A percentile compares a stretch with the other conserved stretches of the same genome.
These are phyloP conservation scores for Teratosphaeria zuluensis DNA, from an alignment of 2,329 filamentous ascomycete genomes.

Conservation along the genomic window DNA sequence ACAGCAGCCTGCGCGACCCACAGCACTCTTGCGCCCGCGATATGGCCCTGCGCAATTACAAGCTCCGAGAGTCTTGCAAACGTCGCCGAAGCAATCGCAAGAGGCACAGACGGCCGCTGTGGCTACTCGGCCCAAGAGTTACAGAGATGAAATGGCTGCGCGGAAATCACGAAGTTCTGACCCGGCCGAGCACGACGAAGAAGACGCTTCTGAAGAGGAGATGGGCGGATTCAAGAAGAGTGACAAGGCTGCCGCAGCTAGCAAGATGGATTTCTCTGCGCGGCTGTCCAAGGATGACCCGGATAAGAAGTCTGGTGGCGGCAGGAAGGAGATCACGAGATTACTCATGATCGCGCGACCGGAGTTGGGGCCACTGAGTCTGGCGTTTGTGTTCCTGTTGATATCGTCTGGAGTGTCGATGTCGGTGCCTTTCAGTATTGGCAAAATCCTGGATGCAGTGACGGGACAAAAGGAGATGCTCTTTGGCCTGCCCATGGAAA, in stretches of 20 bases:
- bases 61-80: slow-evolving; percentile 12
- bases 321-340: slow-evolving; percentile 69
- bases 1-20: slow-evolving; percentile 3
- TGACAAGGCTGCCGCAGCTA: slow-evolving; percentile 76
- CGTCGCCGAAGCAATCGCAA: slow-evolving; percentile 6
- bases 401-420: slow-evolving; percentile 89
- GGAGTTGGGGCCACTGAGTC: slow-evolving; percentile 66
- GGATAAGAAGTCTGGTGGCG: slow-evolving; percentile 41
- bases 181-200: slow-evolving; percentile 22
- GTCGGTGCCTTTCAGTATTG: slow-evolving; percentile 93
- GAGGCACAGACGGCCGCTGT: slow-evolving; percentile 5
- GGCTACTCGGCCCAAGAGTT: slow-evolving; percentile 6
- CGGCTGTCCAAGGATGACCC: slow-evolving; percentile 73
- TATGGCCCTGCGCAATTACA: not conserved
- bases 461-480: slow-evolving; percentile 63
- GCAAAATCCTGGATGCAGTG: slow-evolving; percentile 86
- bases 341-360: slow-evolving; percentile 82
- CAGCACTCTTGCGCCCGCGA: not conserved
- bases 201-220: slow-evolving; percentile 32
- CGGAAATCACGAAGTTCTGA: not conserved
- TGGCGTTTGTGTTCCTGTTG: slow-evolving; percentile 77
- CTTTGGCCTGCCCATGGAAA: slow-evolving; percentile 73
- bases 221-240: slow-evolving; percentile 58
- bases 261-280: slow-evolving; percentile 81
- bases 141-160: slow-evolving; percentile 8